phyloP scores from a whole-genome alignment of 1,284 basidiomycete species.

The Ceraceosorus bombacis region DNA sequence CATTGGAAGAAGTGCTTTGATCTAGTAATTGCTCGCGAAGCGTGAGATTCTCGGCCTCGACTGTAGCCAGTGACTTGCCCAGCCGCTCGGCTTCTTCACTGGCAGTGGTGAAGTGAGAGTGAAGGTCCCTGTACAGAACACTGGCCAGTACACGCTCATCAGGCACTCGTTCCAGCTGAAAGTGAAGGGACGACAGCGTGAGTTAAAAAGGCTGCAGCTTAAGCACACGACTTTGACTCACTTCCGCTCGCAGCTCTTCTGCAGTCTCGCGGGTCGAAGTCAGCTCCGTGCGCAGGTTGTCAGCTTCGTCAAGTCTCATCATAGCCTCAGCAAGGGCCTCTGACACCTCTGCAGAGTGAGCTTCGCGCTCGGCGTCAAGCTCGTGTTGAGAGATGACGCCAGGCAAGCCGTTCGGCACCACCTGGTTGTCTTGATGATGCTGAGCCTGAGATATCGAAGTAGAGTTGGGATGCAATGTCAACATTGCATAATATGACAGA shows the following conservation, averaged over 20 bases:
- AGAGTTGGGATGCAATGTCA: too few relatives aligned
- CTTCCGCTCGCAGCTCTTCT: constrained; percentile 17
- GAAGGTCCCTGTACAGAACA: constrained; percentile 15
- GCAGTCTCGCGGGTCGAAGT: constrained; percentile 14
- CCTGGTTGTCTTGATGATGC: background rate
- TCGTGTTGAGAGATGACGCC: background rate
- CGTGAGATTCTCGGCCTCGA: constrained; percentile 31
- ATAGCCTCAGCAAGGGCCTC: constrained; percentile 3
- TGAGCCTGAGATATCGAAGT: background rate
- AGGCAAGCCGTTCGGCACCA: background rate
- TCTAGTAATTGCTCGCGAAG: constrained; percentile 34
- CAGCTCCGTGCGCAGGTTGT: constrained; percentile 14
- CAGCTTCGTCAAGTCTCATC: constrained; percentile 12
- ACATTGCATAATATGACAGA: too few relatives aligned
- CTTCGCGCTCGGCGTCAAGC: constrained; percentile 3
- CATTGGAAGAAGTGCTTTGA: constrained; percentile 5
- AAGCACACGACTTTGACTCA: constrained; percentile 10
- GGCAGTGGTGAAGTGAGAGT: constrained; percentile 14
- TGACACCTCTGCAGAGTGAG: constrained; percentile 2
- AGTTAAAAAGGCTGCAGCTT: constrained; percentile 6
- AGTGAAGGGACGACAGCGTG: too few relatives aligned
- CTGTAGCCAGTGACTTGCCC: constrained; percentile 7
- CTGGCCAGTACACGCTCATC: constrained; percentile 17
- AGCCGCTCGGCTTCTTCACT: constrained; percentile 18
- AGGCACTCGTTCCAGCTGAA: constrained; percentile 8